Evolutionary conservation across 371 early-diverging fungal species (phyloP).

Genomic region (Mortierella sp.): DNA sequence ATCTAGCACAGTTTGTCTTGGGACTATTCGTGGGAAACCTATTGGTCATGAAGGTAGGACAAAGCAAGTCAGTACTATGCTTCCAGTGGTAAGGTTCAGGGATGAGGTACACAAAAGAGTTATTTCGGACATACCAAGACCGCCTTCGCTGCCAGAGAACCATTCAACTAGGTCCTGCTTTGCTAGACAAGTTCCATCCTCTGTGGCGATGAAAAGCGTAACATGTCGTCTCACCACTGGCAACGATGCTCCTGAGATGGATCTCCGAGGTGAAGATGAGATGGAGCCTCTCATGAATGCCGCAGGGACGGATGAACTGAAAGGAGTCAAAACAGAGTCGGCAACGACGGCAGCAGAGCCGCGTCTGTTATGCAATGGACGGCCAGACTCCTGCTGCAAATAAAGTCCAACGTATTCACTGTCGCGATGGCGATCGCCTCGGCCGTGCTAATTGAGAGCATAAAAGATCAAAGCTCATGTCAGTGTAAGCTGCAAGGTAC

Average conservation of each 20-base stretch:
- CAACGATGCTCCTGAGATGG: conserved; percentile 35
- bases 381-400: conserved; percentile 36
- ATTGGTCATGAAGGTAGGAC: neutral
- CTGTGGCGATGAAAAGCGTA: conserved; percentile 45
- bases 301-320: conserved; percentile 27
- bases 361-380: conserved; percentile 18
- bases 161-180: conserved; percentile 47
- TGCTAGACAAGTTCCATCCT: conserved; percentile 37
- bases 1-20: conserved; percentile 41
- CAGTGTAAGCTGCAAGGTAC: no score
- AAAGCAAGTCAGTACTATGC: neutral
- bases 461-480: neutral
- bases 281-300: conserved; percentile 27
- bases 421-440: conserved; percentile 51
- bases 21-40: conserved; percentile 44
- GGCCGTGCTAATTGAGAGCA: conserved; percentile 33
- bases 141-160: conserved; percentile 52
- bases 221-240: conserved; percentile 43
- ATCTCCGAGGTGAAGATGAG: conserved; percentile 28
- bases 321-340: neutral
- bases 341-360: conserved; percentile 6
- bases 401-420: conserved; percentile 49
- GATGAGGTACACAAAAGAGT: no score
- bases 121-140: conserved; percentile 42
- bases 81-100: no score